Evolutionary conservation across 768 basidiomycete species (phyloP).

Genomic region (Xanthoconium purpureum): DNA sequence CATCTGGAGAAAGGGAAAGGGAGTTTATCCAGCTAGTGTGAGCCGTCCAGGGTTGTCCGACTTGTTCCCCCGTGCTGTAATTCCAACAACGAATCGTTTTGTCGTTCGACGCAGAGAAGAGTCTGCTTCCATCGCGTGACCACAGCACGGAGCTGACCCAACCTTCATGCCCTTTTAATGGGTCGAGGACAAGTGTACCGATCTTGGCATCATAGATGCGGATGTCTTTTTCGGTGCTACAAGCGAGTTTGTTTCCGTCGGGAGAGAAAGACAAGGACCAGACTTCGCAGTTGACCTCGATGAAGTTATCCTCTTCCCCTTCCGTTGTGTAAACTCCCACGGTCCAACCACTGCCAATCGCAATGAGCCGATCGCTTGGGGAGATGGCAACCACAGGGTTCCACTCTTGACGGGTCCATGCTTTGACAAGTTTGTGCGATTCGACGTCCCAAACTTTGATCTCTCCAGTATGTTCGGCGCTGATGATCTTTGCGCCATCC

Average conservation of each 20-base stretch:
- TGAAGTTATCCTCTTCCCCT: not conserved
- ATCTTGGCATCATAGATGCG: no score
- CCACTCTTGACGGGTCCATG: not conserved
- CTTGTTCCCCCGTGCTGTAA: no score
- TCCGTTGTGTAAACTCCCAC: not conserved
- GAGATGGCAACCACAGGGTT: not conserved
- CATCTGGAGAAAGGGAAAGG: no score
- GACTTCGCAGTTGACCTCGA: not conserved
- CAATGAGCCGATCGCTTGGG: constrained; percentile 1
- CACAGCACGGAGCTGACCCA: no score
- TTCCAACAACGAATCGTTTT: no score
- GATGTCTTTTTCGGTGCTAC: not conserved
- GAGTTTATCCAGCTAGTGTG: no score
- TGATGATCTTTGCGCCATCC: constrained; percentile 2
- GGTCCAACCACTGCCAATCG: not conserved
- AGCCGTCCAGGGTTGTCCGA: no score
- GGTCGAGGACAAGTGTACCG: no score
- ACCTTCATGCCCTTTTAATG: no score
- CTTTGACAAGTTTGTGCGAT: not conserved
- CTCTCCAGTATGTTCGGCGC: not conserved
- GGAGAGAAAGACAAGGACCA: not conserved
- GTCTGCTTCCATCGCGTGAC: no score
- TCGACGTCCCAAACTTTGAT: constrained; percentile 5
- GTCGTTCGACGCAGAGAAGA: no score
- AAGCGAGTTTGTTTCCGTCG: not conserved